Evolutionary conservation across 1,139 yeast genomes (phyloP).

Genomic region (Zygoascus sp.): DNA sequence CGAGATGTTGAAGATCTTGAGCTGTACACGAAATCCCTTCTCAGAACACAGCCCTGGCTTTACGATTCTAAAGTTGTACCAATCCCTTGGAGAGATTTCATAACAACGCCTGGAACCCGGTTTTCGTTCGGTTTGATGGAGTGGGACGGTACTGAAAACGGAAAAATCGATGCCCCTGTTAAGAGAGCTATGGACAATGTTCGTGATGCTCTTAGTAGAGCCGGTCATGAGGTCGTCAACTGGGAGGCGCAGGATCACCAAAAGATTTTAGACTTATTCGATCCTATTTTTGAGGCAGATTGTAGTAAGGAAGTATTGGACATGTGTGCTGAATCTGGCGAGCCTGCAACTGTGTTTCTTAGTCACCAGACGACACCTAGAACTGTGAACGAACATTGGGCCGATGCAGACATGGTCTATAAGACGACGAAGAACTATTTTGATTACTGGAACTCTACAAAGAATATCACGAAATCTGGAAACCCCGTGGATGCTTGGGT

Average conservation of each 20-base stretch:
- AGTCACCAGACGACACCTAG: slow-evolving; percentile 21
- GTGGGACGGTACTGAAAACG: slow-evolving; percentile 29
- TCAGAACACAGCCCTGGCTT: slow-evolving; percentile 53
- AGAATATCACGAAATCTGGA: slow-evolving; percentile 36
- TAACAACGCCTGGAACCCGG: slow-evolving; percentile 30
- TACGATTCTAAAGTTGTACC: slow-evolving; percentile 47
- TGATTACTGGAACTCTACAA: slow-evolving; percentile 39
- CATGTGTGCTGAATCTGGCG: slow-evolving; percentile 36
- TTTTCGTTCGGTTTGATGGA: slow-evolving; percentile 32
- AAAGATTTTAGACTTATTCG: slow-evolving; percentile 6
- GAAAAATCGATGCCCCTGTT: slow-evolving; percentile 44
- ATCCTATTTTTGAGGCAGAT: slow-evolving; percentile 22
- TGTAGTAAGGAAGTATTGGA: slow-evolving; percentile 32
- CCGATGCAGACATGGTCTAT: slow-evolving; percentile 39
- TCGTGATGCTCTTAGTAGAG: slow-evolving; percentile 25
- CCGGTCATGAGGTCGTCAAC: slow-evolving; percentile 42
- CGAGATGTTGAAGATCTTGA: slow-evolving; percentile 52
- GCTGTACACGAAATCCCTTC: slow-evolving; percentile 38
- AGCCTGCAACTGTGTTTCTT: slow-evolving; percentile 38
- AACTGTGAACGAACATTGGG: slow-evolving; percentile 45
- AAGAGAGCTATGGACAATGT: slow-evolving; percentile 34
- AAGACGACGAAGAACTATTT: slow-evolving; percentile 35
- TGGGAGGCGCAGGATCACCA: slow-evolving; percentile 38
- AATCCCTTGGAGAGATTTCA: slow-evolving; percentile 43
- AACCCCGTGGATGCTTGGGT: slow-evolving; percentile 48